Evolutionary conservation across 345 rosid species (phyloP).

Genomic region (Microcos paniculata): DNA sequence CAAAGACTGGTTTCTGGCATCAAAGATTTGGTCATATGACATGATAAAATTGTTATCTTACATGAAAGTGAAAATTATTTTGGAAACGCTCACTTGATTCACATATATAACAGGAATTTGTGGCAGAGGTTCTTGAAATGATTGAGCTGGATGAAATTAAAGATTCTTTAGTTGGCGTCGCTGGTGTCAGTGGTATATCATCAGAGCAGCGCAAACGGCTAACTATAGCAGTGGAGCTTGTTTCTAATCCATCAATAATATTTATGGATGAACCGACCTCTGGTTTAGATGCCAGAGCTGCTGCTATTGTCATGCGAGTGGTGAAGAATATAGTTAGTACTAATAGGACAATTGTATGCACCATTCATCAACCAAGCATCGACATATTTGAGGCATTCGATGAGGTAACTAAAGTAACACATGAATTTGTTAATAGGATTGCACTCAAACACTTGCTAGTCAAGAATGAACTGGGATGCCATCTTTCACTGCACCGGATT

Average conservation of each 20-base stretch:
- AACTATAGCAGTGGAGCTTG: constrained; percentile 61
- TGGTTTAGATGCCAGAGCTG: constrained; percentile 69
- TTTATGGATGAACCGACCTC: constrained; percentile 72
- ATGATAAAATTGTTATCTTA: too few relatives aligned
- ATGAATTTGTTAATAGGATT: too few relatives aligned
- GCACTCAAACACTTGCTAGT: too few relatives aligned
- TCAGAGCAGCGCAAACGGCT: constrained; percentile 54
- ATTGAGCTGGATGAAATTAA: constrained; percentile 54
- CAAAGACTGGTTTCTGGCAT: too few relatives aligned
- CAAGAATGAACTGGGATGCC: too few relatives aligned
- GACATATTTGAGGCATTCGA: constrained; percentile 60
- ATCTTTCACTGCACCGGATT: too few relatives aligned
- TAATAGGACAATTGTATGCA: constrained; percentile 51
- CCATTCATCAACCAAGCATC: constrained; percentile 65
- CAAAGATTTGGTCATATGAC: too few relatives aligned
- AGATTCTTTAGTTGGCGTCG: constrained; percentile 49
- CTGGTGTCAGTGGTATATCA: constrained; percentile 48
- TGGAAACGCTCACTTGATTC: too few relatives aligned
- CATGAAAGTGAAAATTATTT: too few relatives aligned
- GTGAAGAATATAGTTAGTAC: constrained; percentile 51
- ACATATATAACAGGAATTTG: constrained; percentile 38
- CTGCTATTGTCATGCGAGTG: constrained; percentile 61
- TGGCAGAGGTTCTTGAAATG: constrained; percentile 45
- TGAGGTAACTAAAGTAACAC: constrained; percentile 50
- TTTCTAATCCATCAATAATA: constrained; percentile 55